Conservation (phyloP, 169 alveolate genomes). For the Plasmodium ovale region DNA sequence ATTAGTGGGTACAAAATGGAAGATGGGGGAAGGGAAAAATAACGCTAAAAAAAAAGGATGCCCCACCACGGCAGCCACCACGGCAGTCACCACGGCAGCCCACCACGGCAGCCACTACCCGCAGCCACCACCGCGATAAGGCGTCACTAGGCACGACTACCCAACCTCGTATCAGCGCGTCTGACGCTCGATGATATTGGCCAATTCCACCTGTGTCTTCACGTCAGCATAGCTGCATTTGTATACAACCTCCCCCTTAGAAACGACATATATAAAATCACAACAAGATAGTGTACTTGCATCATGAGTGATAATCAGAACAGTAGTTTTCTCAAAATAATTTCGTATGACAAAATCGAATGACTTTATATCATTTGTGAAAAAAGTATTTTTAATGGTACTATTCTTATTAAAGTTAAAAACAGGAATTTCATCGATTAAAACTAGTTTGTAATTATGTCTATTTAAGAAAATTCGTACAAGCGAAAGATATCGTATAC, state of each 20-base stretch:
- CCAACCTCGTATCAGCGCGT: not conserved
- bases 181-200: conserved; percentile 23
- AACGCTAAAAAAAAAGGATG: no score
- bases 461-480: conserved; percentile 84
- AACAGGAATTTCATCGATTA: conserved; percentile 89
- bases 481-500: conserved; percentile 82
- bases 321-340: conserved; percentile 79
- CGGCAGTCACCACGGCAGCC: no score
- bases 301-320: conserved; percentile 80
- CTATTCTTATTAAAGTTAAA: conserved; percentile 8
- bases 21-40: no score
- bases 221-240: conserved; percentile 40
- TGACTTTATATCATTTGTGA: conserved; percentile 29
- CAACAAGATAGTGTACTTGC: conserved; percentile 80
- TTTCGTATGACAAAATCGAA: conserved; percentile 67
- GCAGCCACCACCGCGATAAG: no score
- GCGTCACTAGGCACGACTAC: no score
- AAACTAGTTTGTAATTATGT: conserved; percentile 79
- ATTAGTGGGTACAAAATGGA: no score
- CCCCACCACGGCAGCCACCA: no score
- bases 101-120: no score
- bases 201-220: conserved; percentile 53
- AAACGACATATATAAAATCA: conserved; percentile 80
- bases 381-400: conserved; percentile 11
- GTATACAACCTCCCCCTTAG: conserved; percentile 77